Base-by-base conservation (phyloP, 768 basidiomycete genomes). In the Boletellus ananiceps region DNA sequence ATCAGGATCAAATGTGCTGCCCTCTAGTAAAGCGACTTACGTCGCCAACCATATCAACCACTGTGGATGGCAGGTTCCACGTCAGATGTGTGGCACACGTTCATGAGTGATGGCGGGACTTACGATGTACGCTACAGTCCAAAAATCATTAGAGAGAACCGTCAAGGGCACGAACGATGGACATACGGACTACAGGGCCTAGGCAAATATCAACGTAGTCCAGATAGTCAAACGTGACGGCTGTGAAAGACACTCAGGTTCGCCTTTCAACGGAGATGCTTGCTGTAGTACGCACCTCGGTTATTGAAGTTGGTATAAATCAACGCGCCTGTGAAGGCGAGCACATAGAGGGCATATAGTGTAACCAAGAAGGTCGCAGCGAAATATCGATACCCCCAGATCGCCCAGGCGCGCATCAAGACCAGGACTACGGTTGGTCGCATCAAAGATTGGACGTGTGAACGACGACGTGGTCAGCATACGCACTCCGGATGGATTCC, bases 361-460 rank as follows among this genome's bases (percentile, higher is more conserved):
- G 16, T 18, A 15, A 46, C 27, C 13, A 37, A 5, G 25, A 9
- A 37, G n/a, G 27, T 25, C 8, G 36, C 44, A 13, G 27, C 36
- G 16, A 25, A 29, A 31, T 38, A 46, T 31, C 16, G 44, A 15
- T 46, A 38, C 16, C 33, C n/a, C 44, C 44, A 46, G 25, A 46
- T 46, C 19, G 48, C 33, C 34, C 41, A 49, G 14, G 48, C 41
- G 7, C 41, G 48, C 18, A 49, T 36, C 27, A 49, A n/a, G 36
- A 43, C 41, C 41, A 43, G 27, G 13, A 49, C 41, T 49, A 31
- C 3, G 4, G 14, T 19, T 6, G 6, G 12, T 18, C 5, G 3
- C n/a, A 13, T 35, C n/a, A 36, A 5, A 37, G 1, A 27, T 15
- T 8, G 2, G n/a, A n/a, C n/a, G n/a, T n/a, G 19, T 35, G 9